Evolutionary conservation across 805 yeast genomes (phyloP), one percentile per base, ranked within the genome.

Genomic region (Novakomyces olei): DNA sequence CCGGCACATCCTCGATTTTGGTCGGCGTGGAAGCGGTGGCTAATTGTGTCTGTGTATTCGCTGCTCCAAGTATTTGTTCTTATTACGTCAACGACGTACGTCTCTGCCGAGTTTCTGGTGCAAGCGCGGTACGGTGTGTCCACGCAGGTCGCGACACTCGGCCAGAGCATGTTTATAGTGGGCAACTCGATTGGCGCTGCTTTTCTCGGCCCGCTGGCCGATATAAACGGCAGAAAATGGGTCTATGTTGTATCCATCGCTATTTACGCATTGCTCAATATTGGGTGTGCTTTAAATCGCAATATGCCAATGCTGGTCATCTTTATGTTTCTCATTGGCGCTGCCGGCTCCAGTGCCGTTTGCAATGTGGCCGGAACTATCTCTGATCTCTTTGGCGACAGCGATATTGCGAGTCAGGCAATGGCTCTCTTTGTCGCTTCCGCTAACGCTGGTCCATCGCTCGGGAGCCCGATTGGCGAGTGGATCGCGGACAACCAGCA

Each of bases 391-490:
- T 29, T 29, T 12, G 19, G 15, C n/a, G 12, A 17, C 9, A 12
- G 12, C 10, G 22, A 29, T 19, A 41, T 60, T 25, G 69, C 88
- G 57, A 88, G 91, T 29, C 5, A 62, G 27, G 81, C 83, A 26
- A 59, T 75, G 38, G 57, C 71, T 3, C 41, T 71, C n/a, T 74
- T 76, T 44, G 62, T 76, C 2, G 57, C 72, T 59, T 65, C 70
- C 31, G 72, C 75, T 20, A 72, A 75, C 42, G 58, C 61, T 20
- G 78, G 80, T 35, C 88, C 91, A 9, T 56, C 71, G 50, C 33
- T 73, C 27, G 79, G 79, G 1, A 88, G 91, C n/a, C 67, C 76
- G 36, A 61, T 65, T 34, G 74, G 78, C 37, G 67, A 69, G 0
- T 23, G 16, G n/a, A 16, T 29, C 19, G 66, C 69, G 22, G 62